A percentile compares a stretch with the other conserved stretches of the same genome.
These are phyloP conservation scores for Daldinia caldariorum DNA, from an alignment of 495 filamentous ascomycete species.

Conservation along the genomic window DNA sequence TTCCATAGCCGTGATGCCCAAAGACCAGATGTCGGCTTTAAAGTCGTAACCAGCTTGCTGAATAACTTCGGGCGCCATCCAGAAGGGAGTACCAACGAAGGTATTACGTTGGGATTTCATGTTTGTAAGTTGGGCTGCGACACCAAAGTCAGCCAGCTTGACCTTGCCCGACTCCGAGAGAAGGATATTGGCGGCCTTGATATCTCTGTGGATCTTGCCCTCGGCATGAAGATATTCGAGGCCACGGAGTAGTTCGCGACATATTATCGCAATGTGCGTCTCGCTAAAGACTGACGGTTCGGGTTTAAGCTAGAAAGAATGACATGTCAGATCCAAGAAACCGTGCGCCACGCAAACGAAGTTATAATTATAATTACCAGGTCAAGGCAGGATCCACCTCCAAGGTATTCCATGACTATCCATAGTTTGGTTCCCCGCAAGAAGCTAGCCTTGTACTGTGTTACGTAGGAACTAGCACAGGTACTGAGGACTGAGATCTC, in stretches of 20 bases:
- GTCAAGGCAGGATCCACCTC: constrained; percentile 92
- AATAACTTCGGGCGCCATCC: constrained; percentile 99
- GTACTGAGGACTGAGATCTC: constrained; percentile 96
- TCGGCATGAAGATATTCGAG: constrained; percentile 93
- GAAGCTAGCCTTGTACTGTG: constrained; percentile 95
- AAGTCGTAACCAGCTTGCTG: constrained; percentile 96
- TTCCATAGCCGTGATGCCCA: constrained; percentile 96
- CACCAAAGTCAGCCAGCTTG: constrained; percentile 97
- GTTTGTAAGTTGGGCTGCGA: constrained; percentile 94
- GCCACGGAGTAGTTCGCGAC: constrained; percentile 87
- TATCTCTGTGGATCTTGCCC: constrained; percentile 96
- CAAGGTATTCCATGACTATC: constrained; percentile 99
- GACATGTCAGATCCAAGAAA: constrained; percentile 39
- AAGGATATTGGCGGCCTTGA: constrained; percentile 95
- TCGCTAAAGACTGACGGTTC: constrained; percentile 91
- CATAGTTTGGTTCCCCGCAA: constrained; percentile 93
- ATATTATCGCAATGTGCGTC: constrained; percentile 92
- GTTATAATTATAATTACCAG: constrained; percentile 63
- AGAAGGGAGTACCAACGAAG: constrained; percentile 98
- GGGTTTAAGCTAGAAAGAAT: constrained; percentile 79
- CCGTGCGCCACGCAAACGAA: neutral
- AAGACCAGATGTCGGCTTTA: constrained; percentile 97
- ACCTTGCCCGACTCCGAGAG: constrained; percentile 89
- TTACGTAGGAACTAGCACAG: constrained; percentile 91
- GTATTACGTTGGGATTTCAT: constrained; percentile 98